These are phyloP conservation scores for Carex parvula DNA, from an alignment of 176 grass and related monocot genomes.

Conservation along the genomic window DNA sequence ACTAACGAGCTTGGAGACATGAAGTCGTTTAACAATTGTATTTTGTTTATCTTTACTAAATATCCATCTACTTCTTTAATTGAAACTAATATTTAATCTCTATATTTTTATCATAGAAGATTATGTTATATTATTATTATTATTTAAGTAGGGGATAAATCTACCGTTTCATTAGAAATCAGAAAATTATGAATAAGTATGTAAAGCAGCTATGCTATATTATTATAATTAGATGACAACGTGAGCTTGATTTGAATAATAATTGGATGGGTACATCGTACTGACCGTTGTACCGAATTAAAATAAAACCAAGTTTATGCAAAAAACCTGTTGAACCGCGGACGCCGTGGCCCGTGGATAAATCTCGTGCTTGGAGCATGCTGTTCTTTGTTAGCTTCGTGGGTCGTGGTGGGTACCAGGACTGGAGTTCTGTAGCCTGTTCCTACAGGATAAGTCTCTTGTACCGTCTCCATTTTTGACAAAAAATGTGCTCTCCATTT, in stretches of 20 bases:
- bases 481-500: neutral
- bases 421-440: neutral
- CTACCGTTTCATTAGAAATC: too few species aligned
- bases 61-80: too few species aligned
- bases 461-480: neutral
- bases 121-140: too few species aligned
- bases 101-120: too few species aligned
- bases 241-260: neutral
- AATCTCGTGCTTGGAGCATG: slow-evolving; percentile 11
- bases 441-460: neutral
- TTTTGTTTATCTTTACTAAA: too few species aligned
- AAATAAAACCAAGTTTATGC: neutral
- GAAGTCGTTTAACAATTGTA: too few species aligned
- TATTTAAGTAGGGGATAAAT: too few species aligned
- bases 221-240: too few species aligned
- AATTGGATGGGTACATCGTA: neutral
- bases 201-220: too few species aligned
- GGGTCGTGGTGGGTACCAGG: neutral
- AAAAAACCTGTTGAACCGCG: neutral
- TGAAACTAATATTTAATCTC: too few species aligned
- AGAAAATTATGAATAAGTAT: too few species aligned
- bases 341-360: neutral
- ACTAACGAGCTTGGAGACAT: too few species aligned
- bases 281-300: neutral
- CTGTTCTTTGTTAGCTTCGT: neutral